A percentile compares a stretch with the other conserved stretches of the same genome.
These are phyloP conservation scores for Neurospora sp. DNA, from an alignment of 495 filamentous ascomycete genomes.

Conservation along the genomic window DNA sequence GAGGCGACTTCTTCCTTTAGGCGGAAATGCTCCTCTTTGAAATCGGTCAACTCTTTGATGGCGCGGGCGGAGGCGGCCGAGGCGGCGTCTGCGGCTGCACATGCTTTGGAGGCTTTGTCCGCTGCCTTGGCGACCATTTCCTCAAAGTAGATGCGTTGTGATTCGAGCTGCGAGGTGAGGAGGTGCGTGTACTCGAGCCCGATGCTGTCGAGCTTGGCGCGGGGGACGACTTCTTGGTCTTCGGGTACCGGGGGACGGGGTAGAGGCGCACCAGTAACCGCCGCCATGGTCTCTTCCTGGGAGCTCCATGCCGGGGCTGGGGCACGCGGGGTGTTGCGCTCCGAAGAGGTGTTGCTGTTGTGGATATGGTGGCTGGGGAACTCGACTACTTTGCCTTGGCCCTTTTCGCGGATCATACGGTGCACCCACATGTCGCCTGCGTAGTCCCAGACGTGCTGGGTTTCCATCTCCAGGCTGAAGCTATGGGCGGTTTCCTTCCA, in stretches of 20 bases:
- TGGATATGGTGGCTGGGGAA: slow-evolving; percentile 41
- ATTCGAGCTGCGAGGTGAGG: slow-evolving; percentile 81
- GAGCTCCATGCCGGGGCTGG: background rate
- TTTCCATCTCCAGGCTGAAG: slow-evolving; percentile 84
- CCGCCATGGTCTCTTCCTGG: background rate
- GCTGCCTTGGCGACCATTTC: slow-evolving; percentile 84
- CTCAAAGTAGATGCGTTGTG: slow-evolving; percentile 87
- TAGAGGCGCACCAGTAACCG: background rate
- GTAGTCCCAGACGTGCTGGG: slow-evolving; percentile 97
- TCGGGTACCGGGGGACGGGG: background rate
- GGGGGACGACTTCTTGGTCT: slow-evolving; percentile 64
- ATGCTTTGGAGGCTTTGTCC: slow-evolving; percentile 76
- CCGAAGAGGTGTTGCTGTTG: slow-evolving; percentile 5
- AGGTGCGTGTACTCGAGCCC: slow-evolving; percentile 90
- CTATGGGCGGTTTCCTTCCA: slow-evolving; percentile 82
- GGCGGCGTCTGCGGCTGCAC: slow-evolving; percentile 53
- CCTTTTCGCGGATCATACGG: slow-evolving; percentile 83
- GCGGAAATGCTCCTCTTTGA: slow-evolving; percentile 45
- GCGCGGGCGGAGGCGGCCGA: slow-evolving; percentile 37
- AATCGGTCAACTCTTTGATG: slow-evolving; percentile 32
- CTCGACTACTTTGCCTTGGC: slow-evolving; percentile 83
- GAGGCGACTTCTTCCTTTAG: slow-evolving; percentile 49
- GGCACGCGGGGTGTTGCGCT: slow-evolving; percentile 1
- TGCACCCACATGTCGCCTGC: slow-evolving; percentile 91
- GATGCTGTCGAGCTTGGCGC: slow-evolving; percentile 86